Base-by-base conservation (phyloP, 2,329 filamentous ascomycete species). In the Beauveria medogensis region DNA sequence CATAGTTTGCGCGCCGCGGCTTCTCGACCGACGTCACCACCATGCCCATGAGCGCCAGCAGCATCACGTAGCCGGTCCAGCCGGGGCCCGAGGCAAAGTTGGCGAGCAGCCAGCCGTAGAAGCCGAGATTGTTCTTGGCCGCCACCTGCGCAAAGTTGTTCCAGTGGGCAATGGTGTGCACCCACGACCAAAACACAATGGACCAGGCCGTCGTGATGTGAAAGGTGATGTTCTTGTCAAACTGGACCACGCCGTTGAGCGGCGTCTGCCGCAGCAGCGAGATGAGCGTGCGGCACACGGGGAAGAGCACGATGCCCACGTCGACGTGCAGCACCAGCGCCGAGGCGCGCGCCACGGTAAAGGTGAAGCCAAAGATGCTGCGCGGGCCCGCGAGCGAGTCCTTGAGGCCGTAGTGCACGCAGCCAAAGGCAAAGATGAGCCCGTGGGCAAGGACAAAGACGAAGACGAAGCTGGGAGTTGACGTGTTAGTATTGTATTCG, bases 171-270 rank as follows among this genome's bases (percentile, higher is more conserved):
- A 93, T 85, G 20, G 89, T 92, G 75, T 94, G 91, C 1, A 93
- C 83, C 87, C 89, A 92, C 14, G 90, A 90, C 74, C 90, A 95
- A 76, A 93, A 91, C 66, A 94, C 87, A 68, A 95, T 92, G 26
- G 90, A 92, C 89, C 90, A 94, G 6, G 89, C 90, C 28, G 89
- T 90, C 54, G 82, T 85, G 75, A 91, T 93, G 78, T 94, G 90
- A 75, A 94, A 93, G 50, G 89, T 90, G 72, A 92, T 92, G 76
- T 92, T 92, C 80, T 92, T 92, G 77, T 92, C 89, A 74, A 94
- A 92, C 67, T 91, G 90, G 66, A 95, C 88, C 70, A 94, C 90
- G 66, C 90, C 89, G 73, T 93, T 92, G 61, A 94, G 79, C 8
- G 90, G 89, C 7, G 90, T 94, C 71, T 91, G 88, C 64, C 90